phyloP scores from a whole-genome alignment of 1,139 yeast genomes.

The Protomyces gravidus region DNA sequence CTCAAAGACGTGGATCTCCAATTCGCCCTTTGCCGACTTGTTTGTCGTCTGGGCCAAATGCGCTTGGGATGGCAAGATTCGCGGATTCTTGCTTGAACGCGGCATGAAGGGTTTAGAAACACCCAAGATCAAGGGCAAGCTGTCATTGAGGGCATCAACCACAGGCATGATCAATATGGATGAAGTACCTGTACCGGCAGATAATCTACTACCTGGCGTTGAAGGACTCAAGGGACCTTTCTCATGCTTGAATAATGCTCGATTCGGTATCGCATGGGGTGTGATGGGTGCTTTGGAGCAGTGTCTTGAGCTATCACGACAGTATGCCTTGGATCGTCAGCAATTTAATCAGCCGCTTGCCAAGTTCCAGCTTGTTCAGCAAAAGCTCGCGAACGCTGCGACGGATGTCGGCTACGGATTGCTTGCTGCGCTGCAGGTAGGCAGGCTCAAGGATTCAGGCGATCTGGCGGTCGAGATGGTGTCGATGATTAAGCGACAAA shows the following conservation, averaged over 20 bases:
- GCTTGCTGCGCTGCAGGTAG: conserved; percentile 45
- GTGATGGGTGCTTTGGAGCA: conserved; percentile 48
- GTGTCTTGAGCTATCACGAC: conserved; percentile 43
- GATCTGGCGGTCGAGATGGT: conserved; percentile 46
- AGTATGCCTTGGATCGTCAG: conserved; percentile 44
- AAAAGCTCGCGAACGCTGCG: conserved; percentile 46
- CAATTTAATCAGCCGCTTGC: conserved; percentile 46
- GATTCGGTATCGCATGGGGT: conserved; percentile 49
- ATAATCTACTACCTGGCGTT: conserved; percentile 44
- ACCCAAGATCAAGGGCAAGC: conserved; percentile 45
- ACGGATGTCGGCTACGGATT: conserved; percentile 46
- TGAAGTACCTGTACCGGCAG: conserved; percentile 47
- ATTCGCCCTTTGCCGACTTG: conserved; percentile 48
- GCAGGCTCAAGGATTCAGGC: conserved; percentile 45
- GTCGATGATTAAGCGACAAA: conserved; percentile 46
- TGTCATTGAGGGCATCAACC: conserved; percentile 45
- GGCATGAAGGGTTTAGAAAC: conserved; percentile 42
- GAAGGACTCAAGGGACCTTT: conserved; percentile 48
- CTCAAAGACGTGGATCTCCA: conserved; percentile 48
- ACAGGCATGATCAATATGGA: conserved; percentile 49
- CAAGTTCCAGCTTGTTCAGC: conserved; percentile 45
- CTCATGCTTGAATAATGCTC: conserved; percentile 47
- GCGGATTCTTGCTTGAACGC: conserved; percentile 47
- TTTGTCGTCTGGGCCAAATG: conserved; percentile 46
- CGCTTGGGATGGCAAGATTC: conserved; percentile 43